A percentile compares a stretch with the other conserved stretches of the same genome.
Evolutionary conservation across 1,284 basidiomycete genomes (phyloP).

Genomic region (Rhodotorula sp.): DNA sequence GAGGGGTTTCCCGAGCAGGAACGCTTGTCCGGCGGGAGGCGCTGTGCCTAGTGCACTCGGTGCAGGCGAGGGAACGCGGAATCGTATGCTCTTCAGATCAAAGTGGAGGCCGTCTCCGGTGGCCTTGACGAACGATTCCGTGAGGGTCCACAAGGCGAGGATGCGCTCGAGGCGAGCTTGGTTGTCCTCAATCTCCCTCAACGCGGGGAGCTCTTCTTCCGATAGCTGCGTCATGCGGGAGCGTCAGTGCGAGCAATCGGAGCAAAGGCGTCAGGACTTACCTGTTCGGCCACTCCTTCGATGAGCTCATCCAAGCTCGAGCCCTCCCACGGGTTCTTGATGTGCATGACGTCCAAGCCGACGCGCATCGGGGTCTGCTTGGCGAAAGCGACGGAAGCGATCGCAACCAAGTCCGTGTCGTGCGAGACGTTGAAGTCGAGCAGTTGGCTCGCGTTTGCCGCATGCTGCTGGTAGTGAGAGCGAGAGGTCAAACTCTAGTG

Average conservation of each 20-base stretch:
- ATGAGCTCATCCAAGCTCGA: constrained; percentile 62
- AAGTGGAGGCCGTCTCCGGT: constrained; percentile 54
- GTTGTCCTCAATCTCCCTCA: constrained; percentile 8
- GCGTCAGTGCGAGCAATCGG: not conserved
- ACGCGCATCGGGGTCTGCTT: constrained; percentile 54
- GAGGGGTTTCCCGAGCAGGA: not conserved
- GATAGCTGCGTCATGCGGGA: not conserved
- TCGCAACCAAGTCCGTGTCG: constrained; percentile 66
- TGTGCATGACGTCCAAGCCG: constrained; percentile 73
- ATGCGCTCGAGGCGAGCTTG: constrained; percentile 58
- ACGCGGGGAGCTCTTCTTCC: not conserved
- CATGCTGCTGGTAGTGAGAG: no score
- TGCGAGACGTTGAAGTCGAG: constrained; percentile 75
- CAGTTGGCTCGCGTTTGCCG: not conserved
- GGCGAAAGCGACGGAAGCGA: constrained; percentile 56
- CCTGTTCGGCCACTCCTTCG: constrained; percentile 65
- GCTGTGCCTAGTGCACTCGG: not conserved
- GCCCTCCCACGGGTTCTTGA: constrained; percentile 57
- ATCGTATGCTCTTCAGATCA: constrained; percentile 21
- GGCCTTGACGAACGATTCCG: constrained; percentile 82
- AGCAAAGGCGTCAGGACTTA: constrained; percentile 44
- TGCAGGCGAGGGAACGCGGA: not conserved
- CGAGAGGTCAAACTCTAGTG: not conserved
- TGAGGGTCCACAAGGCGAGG: constrained; percentile 78
- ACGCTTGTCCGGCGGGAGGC: no score